Evolutionary conservation across 768 basidiomycete species (phyloP).

Genomic region (Pleurotus platypus): DNA sequence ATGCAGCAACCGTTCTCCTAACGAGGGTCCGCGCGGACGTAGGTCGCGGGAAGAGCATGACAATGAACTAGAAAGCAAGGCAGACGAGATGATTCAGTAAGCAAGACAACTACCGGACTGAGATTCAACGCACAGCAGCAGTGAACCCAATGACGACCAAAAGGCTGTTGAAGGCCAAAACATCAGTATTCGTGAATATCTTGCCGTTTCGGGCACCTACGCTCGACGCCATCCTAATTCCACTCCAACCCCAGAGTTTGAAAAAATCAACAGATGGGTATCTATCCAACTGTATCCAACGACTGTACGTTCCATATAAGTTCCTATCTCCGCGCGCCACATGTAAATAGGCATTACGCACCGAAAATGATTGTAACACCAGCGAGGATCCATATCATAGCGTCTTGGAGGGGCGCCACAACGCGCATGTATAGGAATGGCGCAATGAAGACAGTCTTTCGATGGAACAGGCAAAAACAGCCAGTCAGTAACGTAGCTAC

Average conservation of each 20-base stretch:
- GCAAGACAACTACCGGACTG: no score
- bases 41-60: conserved; percentile 44
- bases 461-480: no score
- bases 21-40: conserved; percentile 39
- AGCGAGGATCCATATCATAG: conserved; percentile 32
- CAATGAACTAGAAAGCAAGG: conserved; percentile 27
- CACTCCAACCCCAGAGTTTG: conserved; percentile 51
- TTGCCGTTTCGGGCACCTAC: background rate
- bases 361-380: conserved; percentile 25
- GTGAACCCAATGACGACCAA: conserved; percentile 42
- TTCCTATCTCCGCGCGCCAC: background rate
- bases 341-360: background rate
- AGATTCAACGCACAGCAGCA: conserved; percentile 29
- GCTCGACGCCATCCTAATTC: conserved; percentile 37
- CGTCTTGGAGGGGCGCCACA: conserved; percentile 36
- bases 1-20: conserved; percentile 35
- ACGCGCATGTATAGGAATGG: conserved; percentile 48
- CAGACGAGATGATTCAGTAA: background rate
- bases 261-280: conserved; percentile 38
- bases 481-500: background rate
- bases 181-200: no score
- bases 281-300: conserved; percentile 59
- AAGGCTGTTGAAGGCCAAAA: conserved; percentile 20
- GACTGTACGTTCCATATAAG: conserved; percentile 34
- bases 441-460: conserved; percentile 36